Evolutionary conservation across 805 yeast genomes (phyloP), one percentile per base, ranked within the genome.

Genomic region (Saturnispora hagleri): DNA sequence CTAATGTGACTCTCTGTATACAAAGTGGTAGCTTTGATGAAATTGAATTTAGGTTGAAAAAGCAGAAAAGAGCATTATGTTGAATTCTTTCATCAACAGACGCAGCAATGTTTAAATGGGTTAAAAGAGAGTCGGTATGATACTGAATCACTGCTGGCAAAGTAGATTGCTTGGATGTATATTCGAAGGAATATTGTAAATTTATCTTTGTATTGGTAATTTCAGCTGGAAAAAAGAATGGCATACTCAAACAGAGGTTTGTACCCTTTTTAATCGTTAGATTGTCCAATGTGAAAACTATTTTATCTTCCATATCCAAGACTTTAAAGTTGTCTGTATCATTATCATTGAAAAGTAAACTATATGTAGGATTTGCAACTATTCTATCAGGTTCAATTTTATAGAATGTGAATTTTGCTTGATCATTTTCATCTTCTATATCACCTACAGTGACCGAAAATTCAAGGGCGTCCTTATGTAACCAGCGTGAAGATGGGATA

Each of bases 21-120:
- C 85, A 67, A 2, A 84, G 70, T 0, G 93, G 95, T 4, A 64
- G 59, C 8, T 67, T 66, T 0, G 70, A 51, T 26, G 73, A 72
- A 0, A 83, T 71, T 4, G 89, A 74, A 18, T 87, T 84, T 44
- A 87, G 73, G 13, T 84, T 78, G 61, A 85, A 88, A 58, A 81
- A 84, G 5, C 48, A 26, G 9, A 50, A 35, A 1, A 87, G 67
- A 28, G 72, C 67, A 17, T 75, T 63, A 3, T 76, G 64, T 56
- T 80, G 77, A 69, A 86, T 86, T 10, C 82, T 80, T 62, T 88
- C 96, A 59, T 86, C 91, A 2, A 86, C 95, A 2, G 88, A 81
- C 1, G 86, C 93, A 0, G 89, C 82, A 7, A 86, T 68, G 5
- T 77, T 72, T 38, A 87, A 69, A 1, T 77, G 66, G 5, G 81